Evolutionary conservation across 495 filamentous ascomycete genomes (phyloP).

Genomic region (Penicillium riverlandense): DNA sequence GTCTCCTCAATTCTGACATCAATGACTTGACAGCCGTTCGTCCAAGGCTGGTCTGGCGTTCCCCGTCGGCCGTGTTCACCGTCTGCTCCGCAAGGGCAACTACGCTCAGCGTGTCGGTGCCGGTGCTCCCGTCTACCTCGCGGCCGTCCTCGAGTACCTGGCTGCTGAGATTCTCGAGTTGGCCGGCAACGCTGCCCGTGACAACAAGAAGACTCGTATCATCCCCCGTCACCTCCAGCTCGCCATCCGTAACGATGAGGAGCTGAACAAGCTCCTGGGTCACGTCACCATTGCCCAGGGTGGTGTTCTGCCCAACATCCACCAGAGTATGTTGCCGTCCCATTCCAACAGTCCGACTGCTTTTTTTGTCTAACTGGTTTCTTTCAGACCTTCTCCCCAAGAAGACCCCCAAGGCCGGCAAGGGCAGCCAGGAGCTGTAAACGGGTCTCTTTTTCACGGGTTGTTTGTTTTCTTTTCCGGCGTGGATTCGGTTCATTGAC

Average conservation of each 20-base stretch:
- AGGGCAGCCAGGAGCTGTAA: slow-evolving; percentile 91
- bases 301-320: slow-evolving; percentile 98
- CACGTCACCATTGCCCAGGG: slow-evolving; percentile 99
- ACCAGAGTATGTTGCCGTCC: slow-evolving; percentile 70
- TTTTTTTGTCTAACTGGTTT: slow-evolving; percentile 33
- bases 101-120: slow-evolving; percentile 99
- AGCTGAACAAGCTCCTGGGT: slow-evolving; percentile 98
- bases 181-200: slow-evolving; percentile 95
- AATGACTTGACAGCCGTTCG: slow-evolving; percentile 62
- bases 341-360: neutral
- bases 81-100: slow-evolving; percentile 99
- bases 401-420: slow-evolving; percentile 92
- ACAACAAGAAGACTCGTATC: slow-evolving; percentile 99
- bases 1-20: slow-evolving; percentile 27
- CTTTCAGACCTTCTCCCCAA: slow-evolving; percentile 85
- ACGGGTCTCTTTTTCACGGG: slow-evolving; percentile 41
- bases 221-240: slow-evolving; percentile 99
- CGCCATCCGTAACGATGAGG: slow-evolving; percentile 98
- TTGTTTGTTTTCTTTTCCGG: slow-evolving; percentile 54
- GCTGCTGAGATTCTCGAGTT: slow-evolving; percentile 98
- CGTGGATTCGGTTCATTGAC: slow-evolving; percentile 58
- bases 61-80: slow-evolving; percentile 99
- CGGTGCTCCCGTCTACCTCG: slow-evolving; percentile 95
- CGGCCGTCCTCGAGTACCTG: slow-evolving; percentile 96
- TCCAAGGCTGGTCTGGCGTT: slow-evolving; percentile 99